A percentile compares a stretch with the other conserved stretches of the same genome.
These are phyloP conservation scores for Cucurbita moschata DNA, from an alignment of 306 rosid species.

Conservation along the genomic window DNA sequence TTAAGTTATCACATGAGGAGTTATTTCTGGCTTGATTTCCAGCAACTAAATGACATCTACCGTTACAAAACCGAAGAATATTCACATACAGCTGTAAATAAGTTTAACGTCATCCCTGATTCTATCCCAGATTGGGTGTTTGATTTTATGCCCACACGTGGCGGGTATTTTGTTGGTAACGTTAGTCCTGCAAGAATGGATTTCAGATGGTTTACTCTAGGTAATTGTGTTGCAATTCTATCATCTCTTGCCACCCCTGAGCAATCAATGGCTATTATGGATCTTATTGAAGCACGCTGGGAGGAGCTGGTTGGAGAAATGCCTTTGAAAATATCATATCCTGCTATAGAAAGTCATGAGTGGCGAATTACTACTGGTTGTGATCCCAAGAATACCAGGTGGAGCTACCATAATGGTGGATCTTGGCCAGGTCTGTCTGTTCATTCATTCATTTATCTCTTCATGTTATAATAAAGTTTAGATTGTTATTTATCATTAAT, in stretches of 20 bases:
- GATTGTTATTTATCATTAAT: background rate
- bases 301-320: constrained; percentile 15
- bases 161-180: constrained; percentile 13
- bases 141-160: constrained; percentile 15
- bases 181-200: constrained; percentile 16
- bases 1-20: constrained; percentile 15
- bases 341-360: constrained; percentile 13
- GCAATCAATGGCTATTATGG: constrained; percentile 15
- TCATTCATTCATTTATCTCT: background rate
- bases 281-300: constrained; percentile 16
- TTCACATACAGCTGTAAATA: constrained; percentile 15
- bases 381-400: constrained; percentile 16
- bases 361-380: constrained; percentile 14
- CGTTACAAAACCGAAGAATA: constrained; percentile 14
- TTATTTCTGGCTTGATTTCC: constrained; percentile 14
- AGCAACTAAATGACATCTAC: constrained; percentile 14
- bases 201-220: constrained; percentile 14
- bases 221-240: constrained; percentile 14
- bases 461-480: background rate
- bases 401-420: constrained; percentile 18
- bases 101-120: constrained; percentile 14
- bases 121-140: constrained; percentile 14
- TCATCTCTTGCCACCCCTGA: constrained; percentile 16
- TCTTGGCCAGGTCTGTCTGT: constrained; percentile 15
- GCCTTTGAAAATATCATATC: constrained; percentile 13